A percentile compares a stretch with the other conserved stretches of the same genome.
Evolutionary conservation across 306 rosid species (phyloP).

Genomic region (Pyrus betulifolia): DNA sequence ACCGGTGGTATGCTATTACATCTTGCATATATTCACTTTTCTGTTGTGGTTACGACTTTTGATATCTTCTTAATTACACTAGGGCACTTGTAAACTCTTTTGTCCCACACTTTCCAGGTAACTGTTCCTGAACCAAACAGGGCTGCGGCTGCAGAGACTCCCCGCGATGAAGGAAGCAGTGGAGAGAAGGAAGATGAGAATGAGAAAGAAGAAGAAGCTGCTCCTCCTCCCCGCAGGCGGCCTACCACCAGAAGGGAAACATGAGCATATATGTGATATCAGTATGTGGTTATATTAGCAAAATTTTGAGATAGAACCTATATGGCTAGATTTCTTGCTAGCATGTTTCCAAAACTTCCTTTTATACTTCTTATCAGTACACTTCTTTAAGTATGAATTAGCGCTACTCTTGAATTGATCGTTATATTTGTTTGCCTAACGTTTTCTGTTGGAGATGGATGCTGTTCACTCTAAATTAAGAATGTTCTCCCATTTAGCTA

Average conservation of each 20-base stretch:
- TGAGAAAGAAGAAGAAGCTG: constrained; percentile 49
- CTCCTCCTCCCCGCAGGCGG: constrained; percentile 55
- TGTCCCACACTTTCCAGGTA: background rate
- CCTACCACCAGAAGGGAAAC: constrained; percentile 46
- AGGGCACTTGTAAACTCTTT: background rate
- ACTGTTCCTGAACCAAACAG: constrained; percentile 36
- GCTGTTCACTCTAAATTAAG: background rate
- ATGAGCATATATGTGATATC: constrained; percentile 14
- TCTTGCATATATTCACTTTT: background rate
- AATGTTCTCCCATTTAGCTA: background rate
- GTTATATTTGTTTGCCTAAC: background rate
- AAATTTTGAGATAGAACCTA: background rate
- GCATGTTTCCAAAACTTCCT: background rate
- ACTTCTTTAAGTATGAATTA: background rate
- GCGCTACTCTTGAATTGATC: background rate
- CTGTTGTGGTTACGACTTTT: background rate
- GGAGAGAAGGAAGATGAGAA: constrained; percentile 32
- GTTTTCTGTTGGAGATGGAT: background rate
- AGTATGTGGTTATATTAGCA: background rate
- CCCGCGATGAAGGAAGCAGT: constrained; percentile 8
- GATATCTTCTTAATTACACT: background rate
- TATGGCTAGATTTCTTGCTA: background rate
- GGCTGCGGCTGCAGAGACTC: constrained; percentile 27
- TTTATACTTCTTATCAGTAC: background rate
- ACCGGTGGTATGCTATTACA: constrained; percentile 7